Base-by-base conservation (phyloP, 306 rosid genomes). In the Sphenostylis stenocarpa region DNA sequence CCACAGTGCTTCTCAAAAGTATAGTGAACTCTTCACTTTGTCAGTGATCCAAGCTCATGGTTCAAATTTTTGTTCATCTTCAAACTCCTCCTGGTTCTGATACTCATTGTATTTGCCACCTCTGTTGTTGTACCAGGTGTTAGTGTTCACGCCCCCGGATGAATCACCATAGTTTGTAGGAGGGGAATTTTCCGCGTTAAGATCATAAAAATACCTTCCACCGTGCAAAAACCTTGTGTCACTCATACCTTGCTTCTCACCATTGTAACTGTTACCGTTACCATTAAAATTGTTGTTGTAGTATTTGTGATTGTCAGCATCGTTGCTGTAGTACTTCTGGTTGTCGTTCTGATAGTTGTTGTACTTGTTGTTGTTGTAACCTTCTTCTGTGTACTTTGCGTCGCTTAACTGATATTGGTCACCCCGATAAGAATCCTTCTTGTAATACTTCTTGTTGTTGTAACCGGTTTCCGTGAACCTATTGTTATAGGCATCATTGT, bases 161-260 rank as follows among this genome's bases (percentile, higher is more conserved):
- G 90, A 80, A 17, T 76, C 87, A 3, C 63, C 81, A 47, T 90
- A 86, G 82, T 70, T 78, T 52, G 84, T 60, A 8, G 87, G 85
- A 55, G 87, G 69, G 71, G 83, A 70, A 17, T 82, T 81, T 85
- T 86, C 95, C 21, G 19, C 34, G 6, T 55, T 0, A 21, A 82
- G 0, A 80, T 94, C 91, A 74, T 84, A 70, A 24, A 2, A 86
- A 83, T 87, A 94, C 81, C 61, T 94, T 0, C 97, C 97, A 36
- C 86, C 87, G 52, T 85, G 93, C 91, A 90, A 2, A 71, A 79
- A 94, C 86, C 97, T 90, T 3, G 98, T 89, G 86, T 94, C 97
- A 77, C 96, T 94, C 97, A 94, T 90, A 16, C 98, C 98, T 73
- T 85, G 91, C 80, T 58, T 86, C 86, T 82, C 91, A 43, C 19